Percentiles rank a stretch among this genome's conserved stretches.
phyloP scores from a whole-genome alignment of 805 yeast species.

The Torulaspora microellipsoides region DNA sequence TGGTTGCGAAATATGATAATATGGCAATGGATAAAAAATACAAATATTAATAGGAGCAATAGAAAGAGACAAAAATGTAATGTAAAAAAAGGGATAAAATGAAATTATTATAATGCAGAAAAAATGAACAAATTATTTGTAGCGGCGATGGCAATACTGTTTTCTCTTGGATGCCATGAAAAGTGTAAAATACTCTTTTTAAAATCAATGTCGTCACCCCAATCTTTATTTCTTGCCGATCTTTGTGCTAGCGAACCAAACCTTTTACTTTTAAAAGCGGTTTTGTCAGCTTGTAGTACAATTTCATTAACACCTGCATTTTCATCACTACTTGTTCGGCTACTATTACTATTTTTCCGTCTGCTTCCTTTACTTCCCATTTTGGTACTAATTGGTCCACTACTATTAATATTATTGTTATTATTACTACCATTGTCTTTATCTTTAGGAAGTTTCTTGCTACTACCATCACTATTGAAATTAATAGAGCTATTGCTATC shows the following conservation, averaged over 20 bases:
- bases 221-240: conserved; percentile 40
- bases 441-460: conserved; percentile 9
- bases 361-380: conserved; percentile 10
- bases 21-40: not conserved
- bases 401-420: conserved; percentile 5
- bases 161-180: conserved; percentile 98
- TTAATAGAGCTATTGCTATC: conserved; percentile 7
- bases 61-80: not conserved
- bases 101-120: conserved; percentile 53
- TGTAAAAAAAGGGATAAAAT: not conserved
- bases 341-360: conserved; percentile 9
- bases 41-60: not conserved
- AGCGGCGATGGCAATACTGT: conserved; percentile 96
- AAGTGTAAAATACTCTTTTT: conserved; percentile 90
- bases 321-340: conserved; percentile 7
- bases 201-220: conserved; percentile 81
- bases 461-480: conserved; percentile 4
- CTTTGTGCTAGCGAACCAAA: conserved; percentile 39
- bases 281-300: conserved; percentile 93
- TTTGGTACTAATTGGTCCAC: conserved; percentile 7
- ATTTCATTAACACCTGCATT: conserved; percentile 46
- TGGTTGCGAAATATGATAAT: not conserved
- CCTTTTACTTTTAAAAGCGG: conserved; percentile 70
- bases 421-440: conserved; percentile 10
- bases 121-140: conserved; percentile 89